Base-by-base conservation (phyloP, 306 rosid genomes). In the Lathyrus tuberosus region DNA sequence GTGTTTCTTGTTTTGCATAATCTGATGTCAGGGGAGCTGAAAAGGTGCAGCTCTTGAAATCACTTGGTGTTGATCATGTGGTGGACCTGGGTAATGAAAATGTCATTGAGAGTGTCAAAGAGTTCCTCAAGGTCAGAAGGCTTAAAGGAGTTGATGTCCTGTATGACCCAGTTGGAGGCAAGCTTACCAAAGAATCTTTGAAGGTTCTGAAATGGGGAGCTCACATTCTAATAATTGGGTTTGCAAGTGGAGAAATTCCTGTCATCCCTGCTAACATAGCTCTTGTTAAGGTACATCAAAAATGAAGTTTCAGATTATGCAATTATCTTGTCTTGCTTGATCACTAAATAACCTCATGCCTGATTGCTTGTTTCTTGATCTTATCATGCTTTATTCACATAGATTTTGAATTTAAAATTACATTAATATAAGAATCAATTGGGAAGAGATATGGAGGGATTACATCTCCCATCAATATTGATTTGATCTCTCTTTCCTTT, bases 111-210 rank as follows among this genome's bases (percentile, higher is more conserved):
- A 91, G 86, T 78, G 89, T 88, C 75, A 88, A 80, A 78, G 86
- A 67, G 69, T 90, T 94, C 76, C 87, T 94, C 57, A 82, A 77
- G 80, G 44, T 81, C 44, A 86, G 82, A 82, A 91, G 73, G 69
- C 99, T 87, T 52, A 85, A 87, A 85, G 99, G 97, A 77, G 75
- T 94, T 38, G 97, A 94, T 72, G 97, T 94, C 69, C 73, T 94
- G 78, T 94, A 90, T 78, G 99, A 94, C 64, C 97, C 99, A 0
- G 99, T 94, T 14, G 99, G 97, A 70, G 99, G 99, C 70, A 87
- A 91, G 85, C 83, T 86, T 66, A 75, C 86, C 0, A 88, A 86
- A 87, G 98, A 90, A 67, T 56, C 83, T 8, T 46, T 90, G 89
- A 84, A 75, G 82, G 87, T 88, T 72, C 83, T 94, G 71, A 94